These are phyloP conservation scores for Barnettozyma sp. DNA, from an alignment of 805 yeast species.

Conservation along the genomic window DNA sequence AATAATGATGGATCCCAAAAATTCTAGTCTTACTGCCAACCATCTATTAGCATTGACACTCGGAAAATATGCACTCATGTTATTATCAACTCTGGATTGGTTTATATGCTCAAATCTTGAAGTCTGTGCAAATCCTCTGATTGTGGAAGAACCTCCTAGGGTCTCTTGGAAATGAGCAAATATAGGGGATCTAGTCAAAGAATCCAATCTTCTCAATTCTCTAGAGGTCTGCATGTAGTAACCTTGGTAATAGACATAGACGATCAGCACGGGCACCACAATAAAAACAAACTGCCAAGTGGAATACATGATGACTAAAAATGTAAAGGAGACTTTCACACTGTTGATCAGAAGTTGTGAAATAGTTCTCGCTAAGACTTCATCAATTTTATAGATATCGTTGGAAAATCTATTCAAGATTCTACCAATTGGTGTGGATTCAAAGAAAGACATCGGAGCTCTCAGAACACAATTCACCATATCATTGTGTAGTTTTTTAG, in stretches of 20 bases:
- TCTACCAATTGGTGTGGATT: conserved; percentile 93
- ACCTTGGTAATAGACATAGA: conserved; percentile 68
- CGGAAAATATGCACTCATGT: conserved; percentile 90
- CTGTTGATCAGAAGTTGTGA: conserved; percentile 58
- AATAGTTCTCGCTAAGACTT: conserved; percentile 62
- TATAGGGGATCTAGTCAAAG: conserved; percentile 73
- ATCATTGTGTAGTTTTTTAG: conserved; percentile 61
- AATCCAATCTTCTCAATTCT: conserved; percentile 77
- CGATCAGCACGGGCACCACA: conserved; percentile 57
- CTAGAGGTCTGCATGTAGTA: conserved; percentile 72
- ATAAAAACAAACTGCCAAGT: conserved; percentile 82
- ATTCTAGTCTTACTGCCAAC: conserved; percentile 92
- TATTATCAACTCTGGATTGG: conserved; percentile 68
- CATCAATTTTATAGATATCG: conserved; percentile 87
- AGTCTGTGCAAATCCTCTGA: conserved; percentile 66
- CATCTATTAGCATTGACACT: conserved; percentile 91
- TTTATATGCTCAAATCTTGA: conserved; percentile 58
- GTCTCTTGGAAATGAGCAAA: conserved; percentile 84
- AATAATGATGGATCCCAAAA: conserved; percentile 83
- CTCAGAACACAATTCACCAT: conserved; percentile 73
- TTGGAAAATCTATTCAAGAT: conserved; percentile 85
- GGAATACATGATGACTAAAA: conserved; percentile 72
- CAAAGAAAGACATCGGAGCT: conserved; percentile 94
- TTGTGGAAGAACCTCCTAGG: conserved; percentile 65
- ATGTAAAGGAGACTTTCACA: conserved; percentile 63